These are phyloP conservation scores for Aspergillus sclerotiicarbonarius DNA, from an alignment of 495 filamentous ascomycete species.

Conservation along the genomic window DNA sequence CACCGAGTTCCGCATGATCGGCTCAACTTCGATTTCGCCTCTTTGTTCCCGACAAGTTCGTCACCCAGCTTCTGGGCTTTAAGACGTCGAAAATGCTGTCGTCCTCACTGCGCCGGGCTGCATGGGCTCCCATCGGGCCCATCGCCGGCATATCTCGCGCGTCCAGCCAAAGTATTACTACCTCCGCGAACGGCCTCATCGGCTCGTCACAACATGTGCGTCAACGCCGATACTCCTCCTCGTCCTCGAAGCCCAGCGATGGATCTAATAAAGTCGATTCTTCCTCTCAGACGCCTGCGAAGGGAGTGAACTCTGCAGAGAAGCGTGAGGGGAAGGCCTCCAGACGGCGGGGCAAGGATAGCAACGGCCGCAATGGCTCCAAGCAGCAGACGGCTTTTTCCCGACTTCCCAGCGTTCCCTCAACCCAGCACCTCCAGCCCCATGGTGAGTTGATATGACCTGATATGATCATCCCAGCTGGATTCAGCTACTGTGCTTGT, in stretches of 20 bases:
- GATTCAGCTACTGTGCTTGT: not conserved
- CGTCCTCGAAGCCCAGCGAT: conserved; percentile 54
- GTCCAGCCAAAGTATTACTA: conserved; percentile 27
- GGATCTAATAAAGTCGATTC: conserved; percentile 41
- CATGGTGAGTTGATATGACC: conserved; percentile 53
- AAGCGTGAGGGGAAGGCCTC: conserved; percentile 35
- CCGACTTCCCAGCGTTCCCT: conserved; percentile 77
- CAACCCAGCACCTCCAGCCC: conserved; percentile 73
- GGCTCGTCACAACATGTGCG: conserved; percentile 39
- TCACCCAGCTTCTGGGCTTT: conserved; percentile 27
- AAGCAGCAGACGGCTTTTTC: conserved; percentile 46
- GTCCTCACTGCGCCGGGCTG: conserved; percentile 48
- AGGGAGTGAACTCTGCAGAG: conserved; percentile 38
- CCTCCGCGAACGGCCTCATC: conserved; percentile 31
- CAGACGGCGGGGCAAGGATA: conserved; percentile 39
- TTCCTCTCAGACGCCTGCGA: conserved; percentile 41
- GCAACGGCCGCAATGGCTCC: conserved; percentile 33
- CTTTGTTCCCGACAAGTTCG: conserved; percentile 28
- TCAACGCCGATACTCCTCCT: conserved; percentile 54
- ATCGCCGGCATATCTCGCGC: conserved; percentile 37
- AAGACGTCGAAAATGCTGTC: conserved; percentile 43
- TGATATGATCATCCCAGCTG: not conserved
- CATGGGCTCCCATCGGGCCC: conserved; percentile 40
- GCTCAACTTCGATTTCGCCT: conserved; percentile 45
- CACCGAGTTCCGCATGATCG: conserved; percentile 38